Conservation (phyloP, 169 alveolate genomes). For the Cryptosporidium tyzzeri region DNA sequence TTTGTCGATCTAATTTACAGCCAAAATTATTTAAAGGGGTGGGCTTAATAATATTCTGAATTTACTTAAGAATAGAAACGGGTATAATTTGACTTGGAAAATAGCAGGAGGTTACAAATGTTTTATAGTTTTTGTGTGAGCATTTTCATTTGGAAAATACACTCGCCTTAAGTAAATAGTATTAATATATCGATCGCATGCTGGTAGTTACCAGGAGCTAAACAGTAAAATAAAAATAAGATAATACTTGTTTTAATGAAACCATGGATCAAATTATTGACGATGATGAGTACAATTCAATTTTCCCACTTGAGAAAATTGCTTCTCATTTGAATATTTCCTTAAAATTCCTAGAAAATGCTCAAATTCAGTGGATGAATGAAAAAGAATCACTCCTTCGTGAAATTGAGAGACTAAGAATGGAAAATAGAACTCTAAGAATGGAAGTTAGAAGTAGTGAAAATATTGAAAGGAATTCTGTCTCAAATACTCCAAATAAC, state of each 20-base stretch:
- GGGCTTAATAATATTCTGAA: not conserved
- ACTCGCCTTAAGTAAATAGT: not conserved
- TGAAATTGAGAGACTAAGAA: slow-evolving; percentile 55
- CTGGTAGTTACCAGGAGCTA: not conserved
- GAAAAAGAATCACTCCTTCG: slow-evolving; percentile 60
- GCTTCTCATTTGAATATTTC: slow-evolving; percentile 33
- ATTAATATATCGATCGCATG: not conserved
- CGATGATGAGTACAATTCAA: slow-evolving; percentile 20
- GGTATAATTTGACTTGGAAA: not conserved
- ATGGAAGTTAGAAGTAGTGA: slow-evolving; percentile 50
- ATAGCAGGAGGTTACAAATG: not conserved
- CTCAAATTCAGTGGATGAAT: slow-evolving; percentile 60
- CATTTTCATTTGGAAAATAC: not conserved
- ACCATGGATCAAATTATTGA: slow-evolving; percentile 30
- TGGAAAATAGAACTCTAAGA: slow-evolving; percentile 60
- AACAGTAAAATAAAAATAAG: not conserved
- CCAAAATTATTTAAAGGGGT: slow-evolving; percentile 1
- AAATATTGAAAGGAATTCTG: slow-evolving; percentile 41
- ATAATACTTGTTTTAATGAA: not conserved
- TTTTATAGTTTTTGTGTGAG: not conserved
- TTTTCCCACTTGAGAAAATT: slow-evolving; percentile 44
- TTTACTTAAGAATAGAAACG: too few species aligned
- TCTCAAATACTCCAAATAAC: slow-evolving; percentile 7
- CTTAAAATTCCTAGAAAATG: slow-evolving; percentile 26
- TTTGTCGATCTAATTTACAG: slow-evolving; percentile 6